phyloP scores from a whole-genome alignment of 2,329 filamentous ascomycete genomes.

The Bipolaris sorokiniana region DNA sequence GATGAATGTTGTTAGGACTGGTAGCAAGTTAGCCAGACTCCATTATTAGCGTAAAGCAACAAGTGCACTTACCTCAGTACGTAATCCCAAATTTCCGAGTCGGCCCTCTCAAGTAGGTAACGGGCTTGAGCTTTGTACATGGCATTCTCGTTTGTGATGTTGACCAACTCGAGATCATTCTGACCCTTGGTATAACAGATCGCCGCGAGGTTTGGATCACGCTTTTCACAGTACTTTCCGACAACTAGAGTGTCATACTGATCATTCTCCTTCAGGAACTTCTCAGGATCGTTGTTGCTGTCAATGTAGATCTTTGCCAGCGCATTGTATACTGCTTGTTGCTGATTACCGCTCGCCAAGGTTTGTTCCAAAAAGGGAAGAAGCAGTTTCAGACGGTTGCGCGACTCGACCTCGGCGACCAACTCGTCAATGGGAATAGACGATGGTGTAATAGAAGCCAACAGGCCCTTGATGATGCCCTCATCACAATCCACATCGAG shows the following conservation, averaged over 20 bases:
- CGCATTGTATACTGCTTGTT: slow-evolving; percentile 96
- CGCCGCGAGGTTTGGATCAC: slow-evolving; percentile 92
- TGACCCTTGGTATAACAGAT: slow-evolving; percentile 96
- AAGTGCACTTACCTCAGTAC: slow-evolving; percentile 66
- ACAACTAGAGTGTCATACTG: slow-evolving; percentile 91
- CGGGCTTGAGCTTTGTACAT: slow-evolving; percentile 99
- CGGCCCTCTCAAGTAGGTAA: slow-evolving; percentile 89
- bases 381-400: slow-evolving; percentile 93
- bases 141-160: slow-evolving; percentile 98
- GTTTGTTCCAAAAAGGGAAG: slow-evolving; percentile 95
- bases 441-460: slow-evolving; percentile 81
- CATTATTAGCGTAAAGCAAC: background rate
- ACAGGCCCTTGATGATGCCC: slow-evolving; percentile 89
- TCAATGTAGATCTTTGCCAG: slow-evolving; percentile 99
- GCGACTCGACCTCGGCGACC: slow-evolving; percentile 90
- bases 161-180: slow-evolving; percentile 96
- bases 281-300: slow-evolving; percentile 96
- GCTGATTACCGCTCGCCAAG: slow-evolving; percentile 86
- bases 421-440: slow-evolving; percentile 94
- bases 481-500: slow-evolving; percentile 98
- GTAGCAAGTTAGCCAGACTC: background rate
- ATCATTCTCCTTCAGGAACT: slow-evolving; percentile 96
- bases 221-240: slow-evolving; percentile 98
- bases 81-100: slow-evolving; percentile 90
- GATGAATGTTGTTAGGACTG: slow-evolving; percentile 89